Base-by-base conservation (phyloP, 768 basidiomycete species). In the Mrakia hoshinonis region DNA sequence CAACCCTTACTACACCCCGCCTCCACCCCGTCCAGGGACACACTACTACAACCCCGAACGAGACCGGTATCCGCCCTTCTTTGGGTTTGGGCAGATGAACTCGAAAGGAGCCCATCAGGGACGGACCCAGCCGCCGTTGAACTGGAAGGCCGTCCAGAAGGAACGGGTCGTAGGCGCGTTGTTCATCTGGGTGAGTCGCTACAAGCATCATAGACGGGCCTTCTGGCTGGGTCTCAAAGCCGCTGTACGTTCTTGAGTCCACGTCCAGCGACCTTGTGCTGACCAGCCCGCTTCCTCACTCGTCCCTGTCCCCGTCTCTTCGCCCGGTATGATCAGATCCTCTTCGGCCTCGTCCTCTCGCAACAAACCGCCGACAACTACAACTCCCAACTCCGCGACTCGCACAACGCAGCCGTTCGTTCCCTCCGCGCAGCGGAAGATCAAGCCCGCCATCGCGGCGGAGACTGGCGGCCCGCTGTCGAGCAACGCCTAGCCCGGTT, bases 381-480 rank as follows among this genome's bases (percentile, higher is more conserved):
- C 34, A 36, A 61, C 58, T 36, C 36, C 58, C 29, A 26, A 31
- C 55, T 58, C 55, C 26, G 34, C 18, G 55, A 26, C 29, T 58
- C 55, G 10, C 55, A 58, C 55, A 31, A 26, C 55, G 26, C 55
- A 7, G 58, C 58, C 36, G 36, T 61, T 31, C 22, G 31, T 36
- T 61, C 58, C 58, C 58, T 61, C 58, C 58, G 58, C 58, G 31
- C 31, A 22, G 58, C 58, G 12, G 58, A 61, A 38, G 58, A 61
- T 31, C 15, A 18, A 20, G 58, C 58, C 20, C 58, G 58, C 15
- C 43, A 43, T 43, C 20, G 18, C 26, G 31, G 58, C 15, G 58
- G 58, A 3, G 58, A 36, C 15, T 61, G 58, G 58, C 58, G 58
- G 15, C 58, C 58, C 31, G 34, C 34, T 15, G 58, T 61, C 58